phyloP scores from a whole-genome alignment of 331 rosid species.

The Quercus phellos region DNA sequence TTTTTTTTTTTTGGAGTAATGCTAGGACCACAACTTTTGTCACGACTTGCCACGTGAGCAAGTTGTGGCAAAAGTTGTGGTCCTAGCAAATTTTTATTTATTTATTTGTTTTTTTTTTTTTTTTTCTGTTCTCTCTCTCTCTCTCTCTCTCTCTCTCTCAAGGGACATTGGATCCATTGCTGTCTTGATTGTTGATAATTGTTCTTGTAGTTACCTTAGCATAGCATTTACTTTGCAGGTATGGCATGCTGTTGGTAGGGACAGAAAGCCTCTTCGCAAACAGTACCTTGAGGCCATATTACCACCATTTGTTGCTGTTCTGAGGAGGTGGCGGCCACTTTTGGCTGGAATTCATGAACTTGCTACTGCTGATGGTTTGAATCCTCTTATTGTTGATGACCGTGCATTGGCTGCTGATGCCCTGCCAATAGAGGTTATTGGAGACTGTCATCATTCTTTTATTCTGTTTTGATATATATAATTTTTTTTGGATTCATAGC shows the following conservation, averaged over 20 bases:
- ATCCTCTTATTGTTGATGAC: constrained; percentile 79
- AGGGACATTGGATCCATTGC: neutral
- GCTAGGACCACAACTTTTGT: no score
- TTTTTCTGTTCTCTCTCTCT: neutral
- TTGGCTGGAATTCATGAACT: constrained; percentile 97
- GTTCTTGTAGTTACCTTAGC: constrained; percentile 19
- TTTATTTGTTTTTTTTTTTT: no score
- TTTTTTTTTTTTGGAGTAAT: neutral
- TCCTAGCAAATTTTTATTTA: neutral
- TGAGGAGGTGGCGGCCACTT: constrained; percentile 95
- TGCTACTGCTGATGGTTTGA: constrained; percentile 79
- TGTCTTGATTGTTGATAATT: constrained; percentile 7
- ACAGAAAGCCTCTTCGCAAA: constrained; percentile 76
- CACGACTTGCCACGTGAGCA: no score
- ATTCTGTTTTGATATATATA: neutral
- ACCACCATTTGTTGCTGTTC: constrained; percentile 86
- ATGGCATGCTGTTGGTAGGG: constrained; percentile 79
- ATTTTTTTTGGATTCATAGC: neutral
- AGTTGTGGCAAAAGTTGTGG: no score
- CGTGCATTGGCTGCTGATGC: constrained; percentile 67
- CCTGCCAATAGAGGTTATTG: constrained; percentile 70
- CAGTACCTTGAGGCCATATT: constrained; percentile 79
- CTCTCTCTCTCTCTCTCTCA: neutral
- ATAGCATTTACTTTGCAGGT: constrained; percentile 52
- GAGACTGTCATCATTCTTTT: neutral